phyloP scores from a whole-genome alignment of 176 grass and related monocot species.

The Avena sativa region DNA sequence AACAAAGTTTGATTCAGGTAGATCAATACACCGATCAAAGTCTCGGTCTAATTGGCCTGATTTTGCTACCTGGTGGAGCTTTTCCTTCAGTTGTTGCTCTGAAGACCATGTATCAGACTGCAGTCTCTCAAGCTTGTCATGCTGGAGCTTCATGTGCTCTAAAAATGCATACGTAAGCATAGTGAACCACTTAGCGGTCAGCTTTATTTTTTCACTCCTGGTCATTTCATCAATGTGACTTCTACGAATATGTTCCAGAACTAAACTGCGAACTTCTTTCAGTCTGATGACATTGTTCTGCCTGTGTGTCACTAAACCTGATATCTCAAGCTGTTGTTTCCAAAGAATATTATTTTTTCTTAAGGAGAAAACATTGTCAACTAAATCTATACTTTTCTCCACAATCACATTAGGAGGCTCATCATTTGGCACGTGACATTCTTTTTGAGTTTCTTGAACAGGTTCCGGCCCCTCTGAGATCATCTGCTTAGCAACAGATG shows the following conservation, averaged over 20 bases:
- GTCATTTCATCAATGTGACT: constrained; percentile 40
- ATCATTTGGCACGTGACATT: constrained; percentile 38
- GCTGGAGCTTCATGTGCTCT: constrained; percentile 64
- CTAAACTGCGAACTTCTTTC: constrained; percentile 44
- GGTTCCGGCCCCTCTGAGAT: constrained; percentile 40
- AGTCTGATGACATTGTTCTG: constrained; percentile 53
- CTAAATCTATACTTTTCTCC: constrained; percentile 46
- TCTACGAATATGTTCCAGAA: constrained; percentile 53
- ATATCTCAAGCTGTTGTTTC: constrained; percentile 61
- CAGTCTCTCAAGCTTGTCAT: constrained; percentile 52
- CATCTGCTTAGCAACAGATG: constrained; percentile 28
- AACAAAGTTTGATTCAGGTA: constrained; percentile 60
- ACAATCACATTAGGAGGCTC: background rate
- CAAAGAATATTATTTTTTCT: constrained; percentile 49
- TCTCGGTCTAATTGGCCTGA: constrained; percentile 51
- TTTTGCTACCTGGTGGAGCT: constrained; percentile 55
- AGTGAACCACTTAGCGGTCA: constrained; percentile 51
- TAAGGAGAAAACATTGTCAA: constrained; percentile 48
- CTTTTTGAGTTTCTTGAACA: constrained; percentile 37
- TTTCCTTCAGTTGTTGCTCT: constrained; percentile 64
- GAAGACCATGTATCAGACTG: constrained; percentile 45
- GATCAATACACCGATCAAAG: constrained; percentile 49
- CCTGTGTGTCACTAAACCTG: constrained; percentile 43
- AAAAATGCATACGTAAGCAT: constrained; percentile 56
- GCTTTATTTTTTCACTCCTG: constrained; percentile 51